A percentile compares a stretch with the other conserved stretches of the same genome.
Conservation (phyloP, 257 asterid genomes). For the Euphrasia confusa region DNA sequence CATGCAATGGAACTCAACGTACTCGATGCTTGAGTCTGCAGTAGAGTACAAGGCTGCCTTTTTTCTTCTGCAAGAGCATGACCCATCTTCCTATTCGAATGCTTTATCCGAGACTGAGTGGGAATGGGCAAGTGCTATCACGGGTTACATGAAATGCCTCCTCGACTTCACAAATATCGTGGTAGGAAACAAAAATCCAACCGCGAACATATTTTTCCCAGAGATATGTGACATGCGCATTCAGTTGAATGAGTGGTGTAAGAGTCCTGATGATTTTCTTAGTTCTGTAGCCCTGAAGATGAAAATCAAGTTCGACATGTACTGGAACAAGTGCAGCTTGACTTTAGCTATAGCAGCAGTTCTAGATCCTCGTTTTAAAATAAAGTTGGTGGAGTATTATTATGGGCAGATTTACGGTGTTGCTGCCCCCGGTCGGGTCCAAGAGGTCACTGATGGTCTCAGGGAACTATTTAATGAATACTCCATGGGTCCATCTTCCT, state of each 20-base stretch:
- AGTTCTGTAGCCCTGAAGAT: conserved; percentile 66
- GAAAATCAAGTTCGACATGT: conserved; percentile 71
- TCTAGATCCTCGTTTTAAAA: conserved; percentile 90
- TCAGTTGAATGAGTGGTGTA: conserved; percentile 79
- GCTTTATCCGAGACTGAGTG: conserved; percentile 73
- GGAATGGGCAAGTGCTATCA: conserved; percentile 54
- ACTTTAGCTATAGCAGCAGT: conserved; percentile 72
- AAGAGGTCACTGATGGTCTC: conserved; percentile 57
- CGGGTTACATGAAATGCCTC: conserved; percentile 60
- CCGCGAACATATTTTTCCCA: conserved; percentile 72
- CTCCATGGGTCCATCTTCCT: conserved; percentile 46
- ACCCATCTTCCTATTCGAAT: conserved; percentile 46
- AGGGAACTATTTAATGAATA: conserved; percentile 75
- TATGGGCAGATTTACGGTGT: conserved; percentile 60
- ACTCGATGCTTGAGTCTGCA: conserved; percentile 79
- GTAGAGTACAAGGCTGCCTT: conserved; percentile 61
- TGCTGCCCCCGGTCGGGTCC: conserved; percentile 52
- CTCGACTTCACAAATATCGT: conserved; percentile 56
- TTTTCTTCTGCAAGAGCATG: conserved; percentile 54
- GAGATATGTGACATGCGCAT: conserved; percentile 82
- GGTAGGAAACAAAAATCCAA: conserved; percentile 48
- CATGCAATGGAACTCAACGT: conserved; percentile 72
- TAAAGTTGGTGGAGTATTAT: conserved; percentile 87
- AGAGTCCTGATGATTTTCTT: conserved; percentile 69
- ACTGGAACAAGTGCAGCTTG: conserved; percentile 80